Conservation (phyloP, 495 filamentous ascomycete genomes). For the Tuber microsphaerosporum region DNA sequence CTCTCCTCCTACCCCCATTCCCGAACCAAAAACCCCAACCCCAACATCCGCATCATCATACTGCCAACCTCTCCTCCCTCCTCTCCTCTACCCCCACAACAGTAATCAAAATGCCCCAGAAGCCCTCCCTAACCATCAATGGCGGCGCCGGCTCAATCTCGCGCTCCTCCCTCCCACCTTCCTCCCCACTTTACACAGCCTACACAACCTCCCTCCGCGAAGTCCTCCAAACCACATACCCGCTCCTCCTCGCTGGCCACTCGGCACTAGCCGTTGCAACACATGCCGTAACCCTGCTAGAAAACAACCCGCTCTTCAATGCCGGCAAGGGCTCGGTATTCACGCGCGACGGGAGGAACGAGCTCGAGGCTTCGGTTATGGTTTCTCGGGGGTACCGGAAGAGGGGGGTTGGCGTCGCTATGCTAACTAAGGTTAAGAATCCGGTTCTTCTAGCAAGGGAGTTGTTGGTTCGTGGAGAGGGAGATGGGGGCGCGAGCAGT, state of each 20-base stretch:
- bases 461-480: constrained; percentile 58
- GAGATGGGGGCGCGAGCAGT: constrained; percentile 39
- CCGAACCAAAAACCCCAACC: background rate
- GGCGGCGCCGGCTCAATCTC: constrained; percentile 80
- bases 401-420: constrained; percentile 67
- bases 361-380: constrained; percentile 90
- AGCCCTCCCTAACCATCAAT: constrained; percentile 61
- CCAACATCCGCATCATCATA: background rate
- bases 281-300: constrained; percentile 67
- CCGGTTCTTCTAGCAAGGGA: constrained; percentile 69
- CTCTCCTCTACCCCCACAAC: background rate
- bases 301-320: constrained; percentile 81
- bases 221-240: constrained; percentile 47
- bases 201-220: constrained; percentile 29
- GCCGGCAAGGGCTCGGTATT: constrained; percentile 79
- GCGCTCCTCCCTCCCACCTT: constrained; percentile 57
- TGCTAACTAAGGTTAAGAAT: constrained; percentile 65
- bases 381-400: constrained; percentile 66
- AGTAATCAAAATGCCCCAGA: constrained; percentile 5
- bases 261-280: constrained; percentile 66
- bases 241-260: constrained; percentile 45
- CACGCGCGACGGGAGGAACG: constrained; percentile 70
- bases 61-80: background rate
- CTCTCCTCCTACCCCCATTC: background rate
- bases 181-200: constrained; percentile 32